Evolutionary conservation across 1,284 basidiomycete genomes (phyloP), one percentile per base, ranked within the genome.

Genomic region (Fomes fomentarius): DNA sequence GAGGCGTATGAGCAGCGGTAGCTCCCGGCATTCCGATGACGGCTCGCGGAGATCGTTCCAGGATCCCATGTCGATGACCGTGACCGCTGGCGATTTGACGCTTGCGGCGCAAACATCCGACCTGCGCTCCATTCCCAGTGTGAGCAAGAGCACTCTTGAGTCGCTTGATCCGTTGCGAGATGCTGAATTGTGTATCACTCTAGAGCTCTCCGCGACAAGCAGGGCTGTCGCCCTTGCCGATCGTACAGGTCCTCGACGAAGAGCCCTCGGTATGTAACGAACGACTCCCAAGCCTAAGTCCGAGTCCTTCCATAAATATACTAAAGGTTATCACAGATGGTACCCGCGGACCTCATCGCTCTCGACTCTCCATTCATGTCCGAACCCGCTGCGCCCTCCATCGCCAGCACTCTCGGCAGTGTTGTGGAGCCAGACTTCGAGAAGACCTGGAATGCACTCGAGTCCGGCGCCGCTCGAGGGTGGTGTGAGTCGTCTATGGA

Each of bases 311-410:
- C n/a, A n/a, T n/a, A n/a, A n/a, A n/a, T n/a, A n/a, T n/a, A n/a
- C n/a, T n/a, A n/a, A n/a, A n/a, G n/a, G n/a, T n/a, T n/a, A n/a
- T n/a, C n/a, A n/a, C n/a, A 33, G 14, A 37, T 40, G 38, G 21
- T 69, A 74, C 42, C 77, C 26, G 68, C 74, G 33, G 85, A 89
- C 66, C 76, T 91, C 40, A 89, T 91, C 57, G 71, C 80, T 7
- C 76, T 91, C 26, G 88, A 91, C 65, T 83, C 85, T 1, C 85
- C 87, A 0, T 86, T 85, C 69, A 69, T 81, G 39, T 65, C 75
- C 15, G 83, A 85, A 55, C 73, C 76, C 10, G 54, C 50, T 47
- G 54, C 50, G 48, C 48, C 57, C 1, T 47, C 58, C 4, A 57
- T 63, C 17, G 56, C 61, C 3, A 52, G 48, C 35, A 55, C 57